Evolutionary conservation across 176 grass and related monocot species (phyloP).

Genomic region (Rhynchospora pubera): DNA sequence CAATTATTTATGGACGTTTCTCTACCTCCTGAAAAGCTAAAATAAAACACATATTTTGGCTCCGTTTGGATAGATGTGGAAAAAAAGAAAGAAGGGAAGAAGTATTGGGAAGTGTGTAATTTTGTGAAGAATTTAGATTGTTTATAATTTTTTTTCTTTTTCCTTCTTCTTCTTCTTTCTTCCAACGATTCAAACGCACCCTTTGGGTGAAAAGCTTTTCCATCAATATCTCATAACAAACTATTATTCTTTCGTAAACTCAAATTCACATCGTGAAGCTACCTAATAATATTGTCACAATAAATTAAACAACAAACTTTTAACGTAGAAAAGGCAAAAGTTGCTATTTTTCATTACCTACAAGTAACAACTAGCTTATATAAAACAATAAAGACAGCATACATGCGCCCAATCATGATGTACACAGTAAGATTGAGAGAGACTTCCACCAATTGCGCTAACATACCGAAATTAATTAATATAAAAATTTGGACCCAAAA

Average conservation of each 20-base stretch:
- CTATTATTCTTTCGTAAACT: conserved; percentile 1
- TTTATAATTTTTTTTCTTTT: too few relatives aligned
- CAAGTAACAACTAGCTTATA: conserved; percentile 26
- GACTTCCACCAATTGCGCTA: conserved; percentile 31
- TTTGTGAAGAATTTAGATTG: too few relatives aligned
- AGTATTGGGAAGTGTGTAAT: too few relatives aligned
- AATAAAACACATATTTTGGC: neutral
- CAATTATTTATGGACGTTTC: neutral
- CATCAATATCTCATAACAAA: neutral
- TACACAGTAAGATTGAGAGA: conserved; percentile 24
- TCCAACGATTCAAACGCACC: too few relatives aligned
- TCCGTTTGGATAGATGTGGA: too few relatives aligned
- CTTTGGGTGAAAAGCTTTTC: neutral
- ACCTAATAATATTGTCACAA: conserved; percentile 5
- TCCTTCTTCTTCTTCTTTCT: too few relatives aligned
- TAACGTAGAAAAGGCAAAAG: neutral
- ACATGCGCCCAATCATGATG: conserved; percentile 24
- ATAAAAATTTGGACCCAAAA: too few relatives aligned
- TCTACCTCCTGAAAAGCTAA: neutral
- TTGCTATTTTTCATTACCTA: conserved; percentile 20
- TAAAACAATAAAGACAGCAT: conserved; percentile 18
- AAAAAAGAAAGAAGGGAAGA: too few relatives aligned
- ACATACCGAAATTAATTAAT: too few relatives aligned
- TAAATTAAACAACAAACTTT: neutral
- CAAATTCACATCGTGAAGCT: neutral